Conservation (phyloP, 768 basidiomycete species). For the Rhodotorula taiwanensis region DNA sequence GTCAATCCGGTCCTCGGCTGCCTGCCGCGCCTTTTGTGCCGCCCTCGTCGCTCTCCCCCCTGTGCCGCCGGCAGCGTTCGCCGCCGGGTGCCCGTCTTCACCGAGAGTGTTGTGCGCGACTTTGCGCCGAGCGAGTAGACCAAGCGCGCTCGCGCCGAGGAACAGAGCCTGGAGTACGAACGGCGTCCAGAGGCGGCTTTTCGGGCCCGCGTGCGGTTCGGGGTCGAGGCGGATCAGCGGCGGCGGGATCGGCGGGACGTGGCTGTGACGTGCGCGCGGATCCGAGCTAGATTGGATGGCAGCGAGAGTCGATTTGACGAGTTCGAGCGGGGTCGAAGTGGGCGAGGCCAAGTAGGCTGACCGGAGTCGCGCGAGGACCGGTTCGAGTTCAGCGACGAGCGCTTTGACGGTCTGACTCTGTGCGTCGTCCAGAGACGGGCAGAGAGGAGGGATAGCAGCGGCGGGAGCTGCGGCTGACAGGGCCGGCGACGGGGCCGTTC, state of each 20-base stretch:
- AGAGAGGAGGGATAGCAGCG: no score
- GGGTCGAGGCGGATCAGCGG: conserved; percentile 21
- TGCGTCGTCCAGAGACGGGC: neutral
- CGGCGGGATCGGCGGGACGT: conserved; percentile 3
- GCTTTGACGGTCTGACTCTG: neutral
- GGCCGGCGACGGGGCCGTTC: no score
- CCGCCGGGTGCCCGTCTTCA: neutral
- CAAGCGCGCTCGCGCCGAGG: conserved; percentile 28
- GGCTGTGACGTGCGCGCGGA: no score
- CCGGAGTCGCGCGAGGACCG: neutral
- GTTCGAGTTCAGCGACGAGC: neutral
- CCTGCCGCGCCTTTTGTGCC: neutral
- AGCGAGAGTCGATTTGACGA: neutral
- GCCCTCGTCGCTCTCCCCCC: neutral
- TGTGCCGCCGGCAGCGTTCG: no score
- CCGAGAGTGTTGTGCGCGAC: neutral
- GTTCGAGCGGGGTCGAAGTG: neutral
- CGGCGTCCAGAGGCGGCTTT: conserved; percentile 17
- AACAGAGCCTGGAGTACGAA: conserved; percentile 28
- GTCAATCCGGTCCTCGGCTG: conserved; percentile 24
- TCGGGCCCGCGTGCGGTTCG: conserved; percentile 2
- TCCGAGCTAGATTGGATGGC: fast-evolving
- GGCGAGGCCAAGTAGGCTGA: neutral
- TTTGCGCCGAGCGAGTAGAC: conserved; percentile 19
- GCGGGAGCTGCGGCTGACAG: no score